Evolutionary conservation across 2,329 filamentous ascomycete genomes (phyloP), one percentile per base, ranked within the genome.

Genomic region (Hansfordia pulvinata): DNA sequence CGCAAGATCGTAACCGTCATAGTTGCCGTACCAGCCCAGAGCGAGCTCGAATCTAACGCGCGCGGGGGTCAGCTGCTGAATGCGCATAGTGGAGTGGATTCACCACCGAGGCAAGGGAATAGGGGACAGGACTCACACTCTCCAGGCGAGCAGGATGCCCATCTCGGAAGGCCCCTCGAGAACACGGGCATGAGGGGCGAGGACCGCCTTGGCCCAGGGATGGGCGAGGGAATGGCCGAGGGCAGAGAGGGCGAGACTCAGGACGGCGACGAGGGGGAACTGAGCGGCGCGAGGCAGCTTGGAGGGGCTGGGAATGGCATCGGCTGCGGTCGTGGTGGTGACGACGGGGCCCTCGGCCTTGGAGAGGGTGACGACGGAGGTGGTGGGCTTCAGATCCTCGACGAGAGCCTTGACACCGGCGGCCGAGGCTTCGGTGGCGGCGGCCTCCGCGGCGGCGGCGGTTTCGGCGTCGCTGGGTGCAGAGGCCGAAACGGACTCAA

Each of bases 1-100:
- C 8, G 67, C 68, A 26, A 79, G 58, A 48, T 83, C 77, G 46
- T 72, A 64, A 53, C 78, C 73, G 50, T 92, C 83, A 46, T 79
- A 81, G 35, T 74, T 64, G 22, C 73, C 60, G 40, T 68, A 69
- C 83, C 84, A 93, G 24, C 70, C 76, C 24, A 86, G 44, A 14
- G 61, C 70, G 28, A 93, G 60, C 47, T 85, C 76, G 24, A 73
- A 49, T 47, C 69, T 81, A 64, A 60, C 68, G 19, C 33, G 35
- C 30, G 31, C 30, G 26, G 35, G 25, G 8, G 40, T 61, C 27
- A 75, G 43, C 34, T 71, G 32, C 11, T 11, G 12, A 15, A 14
- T n/a, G 23, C 14, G 10, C 8, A 16, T 10, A 7, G 5, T 7
- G 11, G 9, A 17, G 15, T 17, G 8, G 15, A 4, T 11, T 10